Evolutionary conservation across 2,329 filamentous ascomycete species (phyloP).

Genomic region (Beauveria scarabaeidicola): DNA sequence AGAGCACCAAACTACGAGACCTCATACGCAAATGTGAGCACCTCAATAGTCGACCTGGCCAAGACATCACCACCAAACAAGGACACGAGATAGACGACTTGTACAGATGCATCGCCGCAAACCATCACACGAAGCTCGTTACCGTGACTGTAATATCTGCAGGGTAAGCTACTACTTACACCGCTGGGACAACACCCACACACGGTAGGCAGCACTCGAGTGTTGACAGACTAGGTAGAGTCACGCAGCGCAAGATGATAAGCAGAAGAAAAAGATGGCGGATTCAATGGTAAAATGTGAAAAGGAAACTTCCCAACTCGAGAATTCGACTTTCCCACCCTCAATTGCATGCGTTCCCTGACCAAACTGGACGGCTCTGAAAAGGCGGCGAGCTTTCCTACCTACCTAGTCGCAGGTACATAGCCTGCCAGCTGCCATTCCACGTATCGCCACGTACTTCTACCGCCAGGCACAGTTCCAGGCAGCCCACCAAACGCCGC

Average conservation of each 20-base stretch:
- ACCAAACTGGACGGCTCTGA: not conserved
- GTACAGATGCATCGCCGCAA: too few relatives aligned
- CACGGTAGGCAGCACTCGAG: not conserved
- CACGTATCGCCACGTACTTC: not conserved
- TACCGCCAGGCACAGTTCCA: not conserved
- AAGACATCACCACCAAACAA: too few relatives aligned
- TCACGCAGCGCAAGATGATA: not conserved
- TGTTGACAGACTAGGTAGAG: not conserved
- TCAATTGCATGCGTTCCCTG: not conserved
- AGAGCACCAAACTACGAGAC: too few relatives aligned
- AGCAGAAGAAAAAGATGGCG: not conserved
- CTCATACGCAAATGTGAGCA: too few relatives aligned
- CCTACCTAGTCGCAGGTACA: not conserved
- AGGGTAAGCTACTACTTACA: not conserved
- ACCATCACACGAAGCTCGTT: too few relatives aligned
- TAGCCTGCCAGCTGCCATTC: not conserved
- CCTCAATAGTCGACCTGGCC: too few relatives aligned
- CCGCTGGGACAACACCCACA: not conserved
- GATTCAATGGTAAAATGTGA: not conserved
- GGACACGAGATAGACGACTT: too few relatives aligned
- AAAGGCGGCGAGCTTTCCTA: constrained; percentile 3
- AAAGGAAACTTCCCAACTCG: too few relatives aligned
- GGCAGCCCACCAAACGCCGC: constrained; percentile 2
- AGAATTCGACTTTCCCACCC: not conserved
- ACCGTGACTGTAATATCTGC: not conserved